These are phyloP conservation scores for Globisporangium polare DNA, from an alignment of 352 stramenopile genomes.

Conservation along the genomic window DNA sequence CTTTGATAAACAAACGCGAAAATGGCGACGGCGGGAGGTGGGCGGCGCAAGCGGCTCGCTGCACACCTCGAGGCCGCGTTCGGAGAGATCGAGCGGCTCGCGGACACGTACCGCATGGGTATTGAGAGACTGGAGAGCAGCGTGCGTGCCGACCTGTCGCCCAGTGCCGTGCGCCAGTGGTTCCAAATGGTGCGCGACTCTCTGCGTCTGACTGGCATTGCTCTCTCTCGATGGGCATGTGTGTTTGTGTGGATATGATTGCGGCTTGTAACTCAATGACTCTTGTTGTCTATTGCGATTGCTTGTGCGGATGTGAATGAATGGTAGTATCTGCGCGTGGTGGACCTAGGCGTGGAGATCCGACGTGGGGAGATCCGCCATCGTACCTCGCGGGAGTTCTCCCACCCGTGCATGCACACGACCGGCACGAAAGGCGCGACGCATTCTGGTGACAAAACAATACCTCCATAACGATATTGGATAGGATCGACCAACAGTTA, in stretches of 20 bases:
- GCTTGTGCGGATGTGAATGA: background rate
- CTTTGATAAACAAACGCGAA: background rate
- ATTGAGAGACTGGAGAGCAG: constrained; percentile 46
- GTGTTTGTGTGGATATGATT: background rate
- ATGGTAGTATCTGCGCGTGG: constrained; percentile 58
- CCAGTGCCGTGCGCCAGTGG: constrained; percentile 40
- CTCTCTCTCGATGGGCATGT: background rate
- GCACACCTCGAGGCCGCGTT: constrained; percentile 43
- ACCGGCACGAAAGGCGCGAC: constrained; percentile 56
- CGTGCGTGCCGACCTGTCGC: constrained; percentile 31
- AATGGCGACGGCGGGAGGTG: constrained; percentile 6
- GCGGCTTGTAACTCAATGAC: background rate
- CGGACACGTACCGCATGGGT: constrained; percentile 24
- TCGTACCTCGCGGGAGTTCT: constrained; percentile 24
- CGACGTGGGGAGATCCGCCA: constrained; percentile 74
- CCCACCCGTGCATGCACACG: constrained; percentile 52
- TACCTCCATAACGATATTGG: background rate
- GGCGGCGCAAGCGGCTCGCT: constrained; percentile 30
- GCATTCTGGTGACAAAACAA: constrained; percentile 39
- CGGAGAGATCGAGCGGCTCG: constrained; percentile 47
- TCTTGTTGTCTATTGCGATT: background rate
- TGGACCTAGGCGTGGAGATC: constrained; percentile 64
- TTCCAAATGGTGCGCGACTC: constrained; percentile 45
- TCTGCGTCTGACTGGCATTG: background rate
- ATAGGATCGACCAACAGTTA: background rate